Evolutionary conservation across 2,329 filamentous ascomycete species (phyloP).

Genomic region (Gnomoniopsis sp.): DNA sequence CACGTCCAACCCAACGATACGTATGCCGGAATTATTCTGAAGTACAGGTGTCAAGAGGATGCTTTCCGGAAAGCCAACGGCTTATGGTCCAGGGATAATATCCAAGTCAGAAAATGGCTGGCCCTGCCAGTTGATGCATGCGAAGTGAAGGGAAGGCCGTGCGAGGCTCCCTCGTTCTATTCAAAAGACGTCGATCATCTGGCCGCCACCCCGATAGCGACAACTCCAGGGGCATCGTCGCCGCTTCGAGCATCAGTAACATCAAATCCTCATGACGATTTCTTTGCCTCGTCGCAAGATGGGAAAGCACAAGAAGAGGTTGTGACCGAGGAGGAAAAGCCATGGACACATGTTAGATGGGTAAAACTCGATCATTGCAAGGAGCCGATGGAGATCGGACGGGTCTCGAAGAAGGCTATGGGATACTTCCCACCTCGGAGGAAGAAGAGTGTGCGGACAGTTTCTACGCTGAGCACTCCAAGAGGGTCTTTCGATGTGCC

Average conservation of each 20-base stretch:
- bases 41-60: slow-evolving; percentile 82
- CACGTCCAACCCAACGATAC: slow-evolving; percentile 80
- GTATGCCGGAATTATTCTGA: slow-evolving; percentile 84
- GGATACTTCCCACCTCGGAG: slow-evolving; percentile 90
- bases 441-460: slow-evolving; percentile 73
- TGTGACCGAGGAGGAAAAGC: slow-evolving; percentile 54
- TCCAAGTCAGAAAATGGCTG: slow-evolving; percentile 78
- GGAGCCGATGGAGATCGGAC: slow-evolving; percentile 77
- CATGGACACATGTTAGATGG: slow-evolving; percentile 88
- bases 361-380: slow-evolving; percentile 69
- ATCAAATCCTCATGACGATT: slow-evolving; percentile 35
- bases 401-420: slow-evolving; percentile 74
- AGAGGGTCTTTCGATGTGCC: slow-evolving; percentile 61
- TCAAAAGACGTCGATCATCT: slow-evolving; percentile 47
- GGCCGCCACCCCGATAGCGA: slow-evolving; percentile 42
- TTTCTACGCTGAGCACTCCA: slow-evolving; percentile 65
- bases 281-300: slow-evolving; percentile 37
- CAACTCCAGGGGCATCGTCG: slow-evolving; percentile 26
- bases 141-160: slow-evolving; percentile 71
- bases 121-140: slow-evolving; percentile 88
- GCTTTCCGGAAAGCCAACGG: slow-evolving; percentile 84
- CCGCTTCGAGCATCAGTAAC: slow-evolving; percentile 23
- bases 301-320: slow-evolving; percentile 26
- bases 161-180: slow-evolving; percentile 47
- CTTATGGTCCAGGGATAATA: slow-evolving; percentile 89